These are phyloP conservation scores for Phylloporus sp. DNA, from an alignment of 768 basidiomycete species.

Conservation along the genomic window DNA sequence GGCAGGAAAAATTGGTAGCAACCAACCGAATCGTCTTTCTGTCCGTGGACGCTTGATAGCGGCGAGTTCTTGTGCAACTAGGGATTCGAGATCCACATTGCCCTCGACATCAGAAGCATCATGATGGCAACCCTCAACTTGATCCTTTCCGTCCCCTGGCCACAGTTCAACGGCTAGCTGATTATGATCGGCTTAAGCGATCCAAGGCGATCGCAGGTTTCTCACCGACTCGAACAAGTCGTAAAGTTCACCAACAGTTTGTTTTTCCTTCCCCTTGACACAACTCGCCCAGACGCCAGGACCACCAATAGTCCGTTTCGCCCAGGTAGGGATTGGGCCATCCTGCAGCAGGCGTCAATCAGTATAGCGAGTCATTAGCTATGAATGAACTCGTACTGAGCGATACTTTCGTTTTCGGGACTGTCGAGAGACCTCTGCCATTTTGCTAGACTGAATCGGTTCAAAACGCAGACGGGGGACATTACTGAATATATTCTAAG, in stretches of 20 bases:
- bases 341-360: constrained; percentile 40
- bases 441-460: too few species aligned
- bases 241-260: constrained; percentile 68
- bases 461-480: not conserved
- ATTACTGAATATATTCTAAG: constrained; percentile 2
- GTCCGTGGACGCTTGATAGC: constrained; percentile 61
- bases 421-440: constrained; percentile 19
- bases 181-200: constrained; percentile 13
- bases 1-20: not conserved
- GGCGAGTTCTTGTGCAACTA: constrained; percentile 67
- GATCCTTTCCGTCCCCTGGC: constrained; percentile 40
- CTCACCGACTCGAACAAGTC: constrained; percentile 75
- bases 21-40: constrained; percentile 62
- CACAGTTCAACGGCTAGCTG: constrained; percentile 71
- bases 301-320: constrained; percentile 62
- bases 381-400: constrained; percentile 36
- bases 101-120: constrained; percentile 34
- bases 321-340: constrained; percentile 58
- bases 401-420: constrained; percentile 46
- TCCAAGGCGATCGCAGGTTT: constrained; percentile 2
- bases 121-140: constrained; percentile 22
- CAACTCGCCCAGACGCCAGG: constrained; percentile 86
- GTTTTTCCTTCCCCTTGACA: constrained; percentile 80
- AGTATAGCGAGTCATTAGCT: not conserved
- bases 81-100: constrained; percentile 57